Conservation (phyloP, 2,329 filamentous ascomycete genomes). For the Exophiala lecanii-corni region DNA sequence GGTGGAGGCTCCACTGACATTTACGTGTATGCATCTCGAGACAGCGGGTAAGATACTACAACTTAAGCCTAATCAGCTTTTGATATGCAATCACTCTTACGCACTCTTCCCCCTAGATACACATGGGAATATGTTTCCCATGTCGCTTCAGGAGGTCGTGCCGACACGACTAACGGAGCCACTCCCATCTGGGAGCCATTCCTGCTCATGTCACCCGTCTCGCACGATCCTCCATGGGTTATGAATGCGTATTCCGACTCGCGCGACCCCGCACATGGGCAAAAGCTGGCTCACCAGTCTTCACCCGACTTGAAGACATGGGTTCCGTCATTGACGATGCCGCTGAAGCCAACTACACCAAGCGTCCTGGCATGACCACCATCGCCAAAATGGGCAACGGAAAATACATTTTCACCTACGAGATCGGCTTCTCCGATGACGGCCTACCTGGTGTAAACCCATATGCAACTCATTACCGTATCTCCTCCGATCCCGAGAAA, state of each 20-base stretch:
- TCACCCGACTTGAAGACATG: conserved; percentile 55
- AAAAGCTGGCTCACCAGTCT: conserved; percentile 62
- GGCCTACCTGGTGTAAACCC: conserved; percentile 55
- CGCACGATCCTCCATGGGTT: conserved; percentile 4
- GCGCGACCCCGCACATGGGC: conserved; percentile 57
- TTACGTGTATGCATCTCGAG: conserved; percentile 4
- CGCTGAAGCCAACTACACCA: conserved; percentile 56
- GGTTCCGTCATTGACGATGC: conserved; percentile 59
- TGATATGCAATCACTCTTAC: too few species aligned
- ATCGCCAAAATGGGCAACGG: conserved; percentile 56
- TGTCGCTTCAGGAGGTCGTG: conserved; percentile 56
- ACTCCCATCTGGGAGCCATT: conserved; percentile 68
- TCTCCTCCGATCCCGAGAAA: conserved; percentile 36
- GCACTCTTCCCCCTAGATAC: not conserved
- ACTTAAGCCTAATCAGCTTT: too few species aligned
- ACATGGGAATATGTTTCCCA: conserved; percentile 61
- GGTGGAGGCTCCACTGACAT: conserved; percentile 1
- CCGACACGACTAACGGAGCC: conserved; percentile 55
- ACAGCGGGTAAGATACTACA: conserved; percentile 5
- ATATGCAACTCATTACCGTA: conserved; percentile 45
- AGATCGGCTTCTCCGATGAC: conserved; percentile 35
- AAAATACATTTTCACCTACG: conserved; percentile 61
- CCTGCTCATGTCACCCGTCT: conserved; percentile 35
- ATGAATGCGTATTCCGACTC: conserved; percentile 62
- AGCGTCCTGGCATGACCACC: conserved; percentile 65